Conservation (phyloP, 495 filamentous ascomycete species). For the Glonium stellatum region DNA sequence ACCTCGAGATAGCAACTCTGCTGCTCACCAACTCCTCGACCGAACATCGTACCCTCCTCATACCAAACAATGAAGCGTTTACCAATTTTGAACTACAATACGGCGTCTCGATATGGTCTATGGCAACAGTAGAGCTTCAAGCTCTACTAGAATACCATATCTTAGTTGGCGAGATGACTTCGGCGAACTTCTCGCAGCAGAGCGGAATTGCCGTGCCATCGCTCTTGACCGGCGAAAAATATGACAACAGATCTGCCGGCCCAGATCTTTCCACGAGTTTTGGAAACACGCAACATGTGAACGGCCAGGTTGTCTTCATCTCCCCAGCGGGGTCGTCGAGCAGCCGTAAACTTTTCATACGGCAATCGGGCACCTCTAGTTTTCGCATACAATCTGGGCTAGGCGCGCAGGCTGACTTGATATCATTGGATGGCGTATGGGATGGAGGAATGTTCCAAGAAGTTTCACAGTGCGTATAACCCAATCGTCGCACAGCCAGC, state of each 20-base stretch:
- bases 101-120: constrained; percentile 5
- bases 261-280: constrained; percentile 2
- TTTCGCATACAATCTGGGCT: constrained; percentile 13
- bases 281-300: neutral
- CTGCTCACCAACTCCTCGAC: constrained; percentile 13
- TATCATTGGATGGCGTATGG: constrained; percentile 4
- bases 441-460: constrained; percentile 15
- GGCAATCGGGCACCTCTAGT: neutral
- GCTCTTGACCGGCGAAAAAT: neutral
- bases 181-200: constrained; percentile 7
- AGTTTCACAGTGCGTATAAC: neutral
- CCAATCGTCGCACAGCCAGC: too few species aligned
- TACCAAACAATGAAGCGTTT: constrained; percentile 16
- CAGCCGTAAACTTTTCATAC: neutral
- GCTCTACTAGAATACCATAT: constrained; percentile 18
- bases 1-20: constrained; percentile 6
- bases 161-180: constrained; percentile 2
- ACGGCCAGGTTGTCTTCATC: constrained; percentile 22
- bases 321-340: neutral
- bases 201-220: constrained; percentile 10
- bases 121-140: constrained; percentile 2
- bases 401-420: constrained; percentile 7
- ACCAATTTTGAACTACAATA: constrained; percentile 5
- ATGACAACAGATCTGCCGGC: constrained; percentile 16
- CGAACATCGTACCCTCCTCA: constrained; percentile 15